A percentile compares a stretch with the other conserved stretches of the same genome.
These are phyloP conservation scores for Dioscorea zingiberensis DNA, from an alignment of 106 monocot species.

Conservation along the genomic window DNA sequence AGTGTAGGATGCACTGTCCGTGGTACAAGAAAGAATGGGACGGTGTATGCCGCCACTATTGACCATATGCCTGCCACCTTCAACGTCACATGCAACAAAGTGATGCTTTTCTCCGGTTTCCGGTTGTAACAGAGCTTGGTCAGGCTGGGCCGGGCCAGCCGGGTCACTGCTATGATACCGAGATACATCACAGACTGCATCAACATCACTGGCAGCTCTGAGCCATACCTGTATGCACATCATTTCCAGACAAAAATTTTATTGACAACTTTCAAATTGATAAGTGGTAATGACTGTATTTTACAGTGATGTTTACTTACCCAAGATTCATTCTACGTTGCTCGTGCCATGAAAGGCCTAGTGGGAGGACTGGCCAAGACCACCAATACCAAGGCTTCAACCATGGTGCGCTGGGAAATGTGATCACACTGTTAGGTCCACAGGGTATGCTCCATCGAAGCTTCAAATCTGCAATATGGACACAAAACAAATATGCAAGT, in stretches of 20 bases:
- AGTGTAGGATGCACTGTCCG: constrained; percentile 78
- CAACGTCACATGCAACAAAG: constrained; percentile 38
- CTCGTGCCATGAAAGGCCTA: constrained; percentile 81
- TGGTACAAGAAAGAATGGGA: constrained; percentile 86
- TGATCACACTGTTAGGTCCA: constrained; percentile 92
- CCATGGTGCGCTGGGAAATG: constrained; percentile 89
- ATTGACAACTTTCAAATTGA: too few relatives aligned
- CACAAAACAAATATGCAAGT: too few relatives aligned
- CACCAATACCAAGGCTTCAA: constrained; percentile 97
- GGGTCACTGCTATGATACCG: constrained; percentile 40
- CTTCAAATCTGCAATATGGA: constrained; percentile 54
- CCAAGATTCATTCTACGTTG: constrained; percentile 61
- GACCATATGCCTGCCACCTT: constrained; percentile 56
- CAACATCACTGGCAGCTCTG: constrained; percentile 58
- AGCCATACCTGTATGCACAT: constrained; percentile 39
- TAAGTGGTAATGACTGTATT: not conserved
- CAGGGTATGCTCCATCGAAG: constrained; percentile 87
- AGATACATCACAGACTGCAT: constrained; percentile 62
- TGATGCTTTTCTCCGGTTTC: constrained; percentile 47
- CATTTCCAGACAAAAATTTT: not conserved
- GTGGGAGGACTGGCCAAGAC: constrained; percentile 87
- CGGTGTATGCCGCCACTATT: constrained; percentile 49
- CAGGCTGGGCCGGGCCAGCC: constrained; percentile 56
- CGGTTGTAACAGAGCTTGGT: constrained; percentile 68
- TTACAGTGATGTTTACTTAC: constrained; percentile 26